Base-by-base conservation (phyloP, 345 rosid species). In the Gossypium bickii region DNA sequence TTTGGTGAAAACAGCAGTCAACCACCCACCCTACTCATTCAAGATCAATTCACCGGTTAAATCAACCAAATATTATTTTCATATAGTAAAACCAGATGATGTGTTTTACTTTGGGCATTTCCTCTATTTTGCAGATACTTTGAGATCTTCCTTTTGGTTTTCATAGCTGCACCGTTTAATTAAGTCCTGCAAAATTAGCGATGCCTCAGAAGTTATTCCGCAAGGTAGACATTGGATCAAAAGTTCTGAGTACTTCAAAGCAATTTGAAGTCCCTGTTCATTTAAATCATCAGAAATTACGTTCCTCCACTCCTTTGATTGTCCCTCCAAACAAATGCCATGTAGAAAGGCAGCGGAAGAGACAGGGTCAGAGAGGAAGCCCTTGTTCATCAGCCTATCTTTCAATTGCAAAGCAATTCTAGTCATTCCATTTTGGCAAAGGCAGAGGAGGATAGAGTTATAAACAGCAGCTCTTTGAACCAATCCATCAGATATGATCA, bases 401-500 rank as follows among this genome's bases (percentile, higher is more conserved):
- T 79, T 82, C 55, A 92, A 80, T 25, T 61, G 82, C 58, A 86
- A 70, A 80, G 98, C 97, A 81, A 78, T 78, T 68, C 82, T 78
- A 70, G 87, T 83, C 97, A 92, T 89, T 77, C 87, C 86, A 76
- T 78, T 86, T 34, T 78, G 89, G 83, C 86, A 87, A 64, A 92
- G 95, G 84, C 87, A 76, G n/a, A 59, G 64, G 64, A 68, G 80
- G 71, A 91, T 80, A 70, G 84, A 89, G 81, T 83, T 85, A 80
- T 87, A 86, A 70, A 89, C 88, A 71, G 97, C 95, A 72, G 82
- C 80, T 27, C 72, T 80, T 43, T 55, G 79, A 38, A 68, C 74
- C 89, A 84, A 92, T 72, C 91, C 93, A 81, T 89, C 93, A 10
- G 81, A 86, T 72, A 85, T 84, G 90, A 92, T 78, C 80, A 73